phyloP scores from a whole-genome alignment of 2,329 filamentous ascomycete species.

The Sclerotinia subarctica region DNA sequence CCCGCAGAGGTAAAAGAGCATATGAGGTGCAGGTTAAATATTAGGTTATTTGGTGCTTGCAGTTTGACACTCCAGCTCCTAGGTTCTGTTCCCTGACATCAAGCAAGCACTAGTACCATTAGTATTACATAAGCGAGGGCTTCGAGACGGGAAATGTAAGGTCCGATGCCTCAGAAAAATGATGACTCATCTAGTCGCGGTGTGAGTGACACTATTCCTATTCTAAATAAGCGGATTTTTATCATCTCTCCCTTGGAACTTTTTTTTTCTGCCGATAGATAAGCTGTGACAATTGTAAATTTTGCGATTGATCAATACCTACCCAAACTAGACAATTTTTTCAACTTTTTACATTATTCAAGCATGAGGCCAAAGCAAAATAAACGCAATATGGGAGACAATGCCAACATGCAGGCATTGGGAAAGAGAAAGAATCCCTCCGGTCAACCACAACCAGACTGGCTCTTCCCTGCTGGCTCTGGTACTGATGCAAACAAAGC shows the following conservation, averaged over 20 bases:
- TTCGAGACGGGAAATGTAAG: slow-evolving; percentile 8
- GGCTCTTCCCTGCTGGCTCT: slow-evolving; percentile 35
- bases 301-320: not conserved
- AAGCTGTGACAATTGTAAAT: slow-evolving; percentile 4
- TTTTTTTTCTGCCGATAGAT: slow-evolving; percentile 17
- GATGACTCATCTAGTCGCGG: too few species aligned
- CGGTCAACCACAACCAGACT: slow-evolving; percentile 34
- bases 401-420: slow-evolving; percentile 38
- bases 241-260: slow-evolving; percentile 9
- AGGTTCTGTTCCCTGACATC: slow-evolving; percentile 14
- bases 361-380: slow-evolving; percentile 13
- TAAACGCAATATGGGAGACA: slow-evolving; percentile 30
- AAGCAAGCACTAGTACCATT: not conserved
- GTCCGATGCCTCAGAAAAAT: slow-evolving; percentile 2
- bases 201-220: not conserved
- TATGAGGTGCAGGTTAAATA: slow-evolving; percentile 7
- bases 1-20: not conserved
- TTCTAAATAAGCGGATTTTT: not conserved
- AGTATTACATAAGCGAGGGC: slow-evolving; percentile 11
- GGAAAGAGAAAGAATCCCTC: slow-evolving; percentile 34
- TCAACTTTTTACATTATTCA: not conserved
- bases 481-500: slow-evolving; percentile 26
- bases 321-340: not conserved
- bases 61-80: slow-evolving; percentile 1
- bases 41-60: slow-evolving; percentile 17